Evolutionary conservation across 768 basidiomycete species (phyloP), one percentile per base, ranked within the genome.

Genomic region (Boletus subcaerulescens): DNA sequence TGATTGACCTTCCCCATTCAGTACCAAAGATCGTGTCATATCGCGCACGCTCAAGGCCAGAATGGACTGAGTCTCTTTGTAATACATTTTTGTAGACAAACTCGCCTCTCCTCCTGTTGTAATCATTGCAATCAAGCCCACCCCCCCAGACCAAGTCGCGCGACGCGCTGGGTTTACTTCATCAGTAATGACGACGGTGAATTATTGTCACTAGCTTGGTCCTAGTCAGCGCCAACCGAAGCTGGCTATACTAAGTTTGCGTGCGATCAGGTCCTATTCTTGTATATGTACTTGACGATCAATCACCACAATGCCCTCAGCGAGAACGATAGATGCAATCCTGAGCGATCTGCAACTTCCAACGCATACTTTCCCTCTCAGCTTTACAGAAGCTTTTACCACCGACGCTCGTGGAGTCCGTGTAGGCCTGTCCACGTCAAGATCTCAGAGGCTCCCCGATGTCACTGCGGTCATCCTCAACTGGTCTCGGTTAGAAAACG

Each of bases 21-120:
- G 87, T 52, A 89, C 87, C 40, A 85, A 86, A 65, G 87, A 89
- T 67, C 79, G 77, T 57, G 78, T 89, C 35, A 82, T 92, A 61
- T 92, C 91, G 36, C 87, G 95, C 62, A 91, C 87, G 56, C 73
- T 98, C 71, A 92, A 93, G 73, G 86, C 84, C 41, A 83, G 95
- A 67, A 94, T 96, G 93, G 95, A 98, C 71, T 98, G 75, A 77
- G 48, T 43, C 32, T 33, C 47, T 17, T 56, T 53, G 53, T 39
- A 48, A 29, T 51, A 52, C 36, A 51, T 45, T 55, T 60, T 56
- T 58, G 62, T 69, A 69, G 38, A n/a, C n/a, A 63, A 38, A 50
- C 31, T 41, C n/a, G 43, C 17, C 50, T 55, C 41, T 36, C 35
- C 35, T 17, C 20, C 31, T 24, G 36, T 36, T 32, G 42, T 40